Base-by-base conservation (phyloP, 805 yeast genomes). In the Hanseniaspora nectarophila region DNA sequence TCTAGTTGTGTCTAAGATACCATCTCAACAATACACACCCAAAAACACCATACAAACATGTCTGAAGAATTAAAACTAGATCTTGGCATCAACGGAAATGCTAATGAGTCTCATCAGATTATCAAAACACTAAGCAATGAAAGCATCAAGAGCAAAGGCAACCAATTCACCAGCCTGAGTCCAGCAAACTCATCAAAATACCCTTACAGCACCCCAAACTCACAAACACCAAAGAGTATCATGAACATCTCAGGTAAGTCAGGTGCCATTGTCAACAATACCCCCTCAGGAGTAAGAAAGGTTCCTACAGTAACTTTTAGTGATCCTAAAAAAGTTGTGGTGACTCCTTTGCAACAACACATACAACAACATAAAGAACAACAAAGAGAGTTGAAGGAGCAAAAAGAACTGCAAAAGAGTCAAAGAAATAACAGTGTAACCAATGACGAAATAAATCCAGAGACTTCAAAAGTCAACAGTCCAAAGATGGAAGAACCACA, bases 201-300 rank as follows among this genome's bases (percentile, higher is more conserved):
- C 23, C 24, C 34, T 10, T 47, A 64, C 64, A 21, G 57, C 58
- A 24, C 54, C 24, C 20, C 53, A n/a, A 3, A 13, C 3, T 26
- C 57, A 10, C 55, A 59, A n/a, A 58, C 58, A 16, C 60, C 65
- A 4, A 64, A 62, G 47, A 61, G 67, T 7, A 64, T 64, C 18
- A 64, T 64, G 67, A 64, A 64, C 48, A 61, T 54, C 0, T 61
- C 63, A 42, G 67, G 67, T 0, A 61, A 61, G 12, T 63, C 67
- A 3, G 68, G 67, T 8, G 67, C 67, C 7, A 66, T 64, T 15
- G 63, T 64, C 9, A 59, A 59, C 23, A 62, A 63, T 39, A 62
- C 66, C 5, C 68, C 68, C 2, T 59, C 64, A 5, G 67, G 64
- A 1, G 45, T 63, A 49, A 63, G 63, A 53, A 56, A 66, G 42